phyloP scores from a whole-genome alignment of 495 filamentous ascomycete species.

The Bryoglossum gracile region DNA sequence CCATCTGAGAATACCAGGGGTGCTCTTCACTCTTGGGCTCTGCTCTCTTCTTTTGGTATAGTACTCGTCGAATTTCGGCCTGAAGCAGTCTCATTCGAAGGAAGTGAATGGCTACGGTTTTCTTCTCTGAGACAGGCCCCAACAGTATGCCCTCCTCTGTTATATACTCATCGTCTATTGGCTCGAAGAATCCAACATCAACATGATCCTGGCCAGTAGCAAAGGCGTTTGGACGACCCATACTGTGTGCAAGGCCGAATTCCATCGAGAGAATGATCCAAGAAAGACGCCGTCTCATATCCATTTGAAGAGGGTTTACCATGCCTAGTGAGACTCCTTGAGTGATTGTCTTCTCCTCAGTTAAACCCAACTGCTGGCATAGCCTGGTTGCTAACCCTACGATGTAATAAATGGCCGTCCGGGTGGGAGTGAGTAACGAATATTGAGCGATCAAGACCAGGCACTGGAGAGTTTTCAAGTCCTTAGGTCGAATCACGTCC shows the following conservation, averaged over 20 bases:
- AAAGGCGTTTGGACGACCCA: constrained; percentile 77
- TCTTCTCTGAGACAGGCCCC: constrained; percentile 62
- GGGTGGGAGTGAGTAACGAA: constrained; percentile 81
- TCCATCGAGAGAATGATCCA: constrained; percentile 87
- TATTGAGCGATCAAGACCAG: constrained; percentile 83
- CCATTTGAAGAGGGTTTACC: constrained; percentile 62
- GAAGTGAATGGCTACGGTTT: constrained; percentile 84
- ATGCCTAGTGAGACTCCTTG: constrained; percentile 39
- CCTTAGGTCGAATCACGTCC: constrained; percentile 67
- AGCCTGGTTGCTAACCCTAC: constrained; percentile 78
- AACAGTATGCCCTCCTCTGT: constrained; percentile 65
- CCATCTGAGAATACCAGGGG: constrained; percentile 80
- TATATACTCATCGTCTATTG: constrained; percentile 73
- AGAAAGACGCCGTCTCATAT: constrained; percentile 79
- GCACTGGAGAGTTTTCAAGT: constrained; percentile 84
- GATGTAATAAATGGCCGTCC: constrained; percentile 85
- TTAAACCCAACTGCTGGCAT: constrained; percentile 75
- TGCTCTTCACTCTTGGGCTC: constrained; percentile 67
- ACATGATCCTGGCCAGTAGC: constrained; percentile 71
- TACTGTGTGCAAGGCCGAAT: constrained; percentile 73
- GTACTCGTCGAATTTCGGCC: constrained; percentile 71
- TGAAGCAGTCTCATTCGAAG: constrained; percentile 86
- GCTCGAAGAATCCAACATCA: constrained; percentile 73
- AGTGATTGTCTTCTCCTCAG: constrained; percentile 76
- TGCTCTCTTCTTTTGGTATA: constrained; percentile 73